These are phyloP conservation scores for Alliaria petiolata DNA, from an alignment of 345 rosid genomes.

Conservation along the genomic window DNA sequence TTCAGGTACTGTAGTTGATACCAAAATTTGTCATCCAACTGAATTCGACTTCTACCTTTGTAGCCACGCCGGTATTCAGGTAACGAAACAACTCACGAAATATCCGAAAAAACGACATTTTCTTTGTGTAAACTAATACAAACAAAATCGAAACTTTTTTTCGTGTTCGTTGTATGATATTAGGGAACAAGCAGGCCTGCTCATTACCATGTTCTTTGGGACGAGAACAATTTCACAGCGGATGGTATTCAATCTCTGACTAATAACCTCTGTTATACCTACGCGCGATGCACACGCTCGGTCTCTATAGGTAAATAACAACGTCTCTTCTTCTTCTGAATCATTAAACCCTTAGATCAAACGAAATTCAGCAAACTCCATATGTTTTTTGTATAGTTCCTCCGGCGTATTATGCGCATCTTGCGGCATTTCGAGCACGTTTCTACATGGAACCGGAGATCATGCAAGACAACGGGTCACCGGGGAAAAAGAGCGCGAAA, in stretches of 20 bases:
- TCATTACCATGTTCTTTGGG: conserved; percentile 99
- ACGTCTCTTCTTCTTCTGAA: not conserved
- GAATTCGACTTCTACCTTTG: conserved; percentile 98
- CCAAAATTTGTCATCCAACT: conserved; percentile 94
- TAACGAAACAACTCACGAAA: conserved; percentile 20
- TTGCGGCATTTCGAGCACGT: conserved; percentile 96
- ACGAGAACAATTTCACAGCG: conserved; percentile 94
- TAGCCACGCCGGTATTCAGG: conserved; percentile 99
- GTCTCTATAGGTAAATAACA: conserved; percentile 77
- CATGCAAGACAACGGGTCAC: conserved; percentile 67
- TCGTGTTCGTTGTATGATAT: not conserved
- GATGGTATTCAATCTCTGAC: conserved; percentile 97
- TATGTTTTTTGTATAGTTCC: conserved; percentile 54
- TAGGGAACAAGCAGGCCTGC: conserved; percentile 99
- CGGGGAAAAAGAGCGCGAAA: conserved; percentile 38
- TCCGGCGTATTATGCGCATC: conserved; percentile 95
- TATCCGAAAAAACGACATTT: conserved; percentile 44
- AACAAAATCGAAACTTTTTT: not conserved
- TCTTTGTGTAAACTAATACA: not conserved
- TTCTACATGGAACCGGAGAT: conserved; percentile 90
- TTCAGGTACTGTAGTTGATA: conserved; percentile 90
- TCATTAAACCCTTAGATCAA: not conserved
- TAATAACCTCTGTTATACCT: conserved; percentile 94
- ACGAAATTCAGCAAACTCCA: not conserved
- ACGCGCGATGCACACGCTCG: conserved; percentile 94